phyloP scores from a whole-genome alignment of 2,329 filamentous ascomycete species.

The Myriosclerotinia duriaeana region DNA sequence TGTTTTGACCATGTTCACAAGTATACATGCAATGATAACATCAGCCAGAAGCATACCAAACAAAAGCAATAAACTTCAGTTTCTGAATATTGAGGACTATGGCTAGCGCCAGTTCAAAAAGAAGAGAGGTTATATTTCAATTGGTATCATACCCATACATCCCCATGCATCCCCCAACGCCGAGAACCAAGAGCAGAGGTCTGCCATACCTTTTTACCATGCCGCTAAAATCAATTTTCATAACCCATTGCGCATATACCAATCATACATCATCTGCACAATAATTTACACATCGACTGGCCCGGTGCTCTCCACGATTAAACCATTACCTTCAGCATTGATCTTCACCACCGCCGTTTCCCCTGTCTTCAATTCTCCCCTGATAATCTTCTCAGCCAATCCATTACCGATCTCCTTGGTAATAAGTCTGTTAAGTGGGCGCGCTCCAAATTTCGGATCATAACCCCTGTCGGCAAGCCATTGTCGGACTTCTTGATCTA shows the following conservation, averaged over 20 bases:
- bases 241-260: not conserved
- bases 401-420: conserved; percentile 85
- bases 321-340: conserved; percentile 57
- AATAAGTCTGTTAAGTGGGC: conserved; percentile 88
- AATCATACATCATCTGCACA: not conserved
- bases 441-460: conserved; percentile 85
- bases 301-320: conserved; percentile 49
- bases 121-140: not conserved
- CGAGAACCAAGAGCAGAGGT: conserved; percentile 16
- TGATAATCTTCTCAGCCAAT: conserved; percentile 88
- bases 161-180: not conserved
- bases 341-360: conserved; percentile 71
- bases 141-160: not conserved
- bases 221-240: conserved; percentile 9
- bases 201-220: conserved; percentile 7
- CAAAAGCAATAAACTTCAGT: too few species aligned
- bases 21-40: too few species aligned
- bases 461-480: conserved; percentile 92
- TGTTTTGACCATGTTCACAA: too few species aligned
- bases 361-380: conserved; percentile 74
- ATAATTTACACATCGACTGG: conserved; percentile 8
- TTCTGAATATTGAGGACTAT: not conserved
- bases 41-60: too few species aligned
- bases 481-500: conserved; percentile 69
- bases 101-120: not conserved